A percentile compares a stretch with the other conserved stretches of the same genome.
phyloP scores from a whole-genome alignment of 2,329 filamentous ascomycete genomes.

The Penicillium sp. region DNA sequence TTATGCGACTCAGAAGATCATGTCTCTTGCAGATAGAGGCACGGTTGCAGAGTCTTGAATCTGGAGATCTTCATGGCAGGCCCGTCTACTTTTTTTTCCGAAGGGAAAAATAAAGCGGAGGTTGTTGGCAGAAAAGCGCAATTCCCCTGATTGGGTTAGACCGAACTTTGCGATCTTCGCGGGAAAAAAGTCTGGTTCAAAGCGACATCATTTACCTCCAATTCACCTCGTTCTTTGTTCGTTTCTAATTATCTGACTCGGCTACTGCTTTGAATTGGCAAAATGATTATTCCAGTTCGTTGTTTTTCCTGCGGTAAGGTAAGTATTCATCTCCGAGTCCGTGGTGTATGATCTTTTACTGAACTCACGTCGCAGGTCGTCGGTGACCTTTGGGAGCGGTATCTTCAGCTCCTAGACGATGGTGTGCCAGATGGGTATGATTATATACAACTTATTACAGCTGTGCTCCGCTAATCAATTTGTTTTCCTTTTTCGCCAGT shows the following conservation, averaged over 20 bases:
- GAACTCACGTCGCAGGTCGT: constrained; percentile 65
- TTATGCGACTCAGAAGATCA: constrained; percentile 3
- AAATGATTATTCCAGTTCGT: constrained; percentile 96
- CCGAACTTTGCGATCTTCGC: constrained; percentile 1
- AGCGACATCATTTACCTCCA: constrained; percentile 5
- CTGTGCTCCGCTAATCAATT: constrained; percentile 11
- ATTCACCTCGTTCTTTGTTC: constrained; percentile 10
- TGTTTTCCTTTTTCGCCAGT: constrained; percentile 48
- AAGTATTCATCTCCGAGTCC: constrained; percentile 24
- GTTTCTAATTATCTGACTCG: background rate
- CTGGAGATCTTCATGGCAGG: constrained; percentile 3
- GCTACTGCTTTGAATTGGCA: background rate
- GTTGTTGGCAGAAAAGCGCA: constrained; percentile 16
- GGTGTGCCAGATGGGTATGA: constrained; percentile 69
- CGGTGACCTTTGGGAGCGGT: constrained; percentile 95
- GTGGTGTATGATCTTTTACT: constrained; percentile 8
- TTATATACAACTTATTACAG: background rate
- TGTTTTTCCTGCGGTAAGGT: constrained; percentile 99
- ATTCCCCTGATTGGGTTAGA: constrained; percentile 10
- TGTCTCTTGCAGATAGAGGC: background rate
- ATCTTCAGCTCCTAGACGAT: constrained; percentile 82
- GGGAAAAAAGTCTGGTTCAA: constrained; percentile 10
- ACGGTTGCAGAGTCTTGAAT: constrained; percentile 1
- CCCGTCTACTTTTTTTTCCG: constrained; percentile 23
- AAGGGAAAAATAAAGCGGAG: constrained; percentile 18